Conservation (phyloP, 176 grass and related monocot genomes). For the Oryza longistaminata region DNA sequence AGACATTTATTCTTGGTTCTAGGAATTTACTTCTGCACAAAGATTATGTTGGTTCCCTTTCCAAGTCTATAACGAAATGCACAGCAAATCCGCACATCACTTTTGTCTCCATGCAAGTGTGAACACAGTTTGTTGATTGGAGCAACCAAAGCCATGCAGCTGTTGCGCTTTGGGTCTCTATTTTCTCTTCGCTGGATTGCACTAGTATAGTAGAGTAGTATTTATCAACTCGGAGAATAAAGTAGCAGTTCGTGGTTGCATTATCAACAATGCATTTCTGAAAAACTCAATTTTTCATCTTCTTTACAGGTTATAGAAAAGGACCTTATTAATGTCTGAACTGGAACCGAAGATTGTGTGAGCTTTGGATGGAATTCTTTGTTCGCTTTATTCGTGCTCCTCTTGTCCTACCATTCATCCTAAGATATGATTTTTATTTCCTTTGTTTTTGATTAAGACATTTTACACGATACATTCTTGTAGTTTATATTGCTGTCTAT, state of each 20-base stretch:
- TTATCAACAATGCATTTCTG: conserved; percentile 12
- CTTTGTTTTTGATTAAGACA: conserved; percentile 16
- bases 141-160: conserved; percentile 33
- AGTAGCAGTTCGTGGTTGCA: conserved; percentile 40
- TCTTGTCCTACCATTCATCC: not conserved
- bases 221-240: conserved; percentile 41
- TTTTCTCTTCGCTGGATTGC: conserved; percentile 53
- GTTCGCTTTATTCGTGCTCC: conserved; percentile 12
- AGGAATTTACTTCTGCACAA: conserved; percentile 26
- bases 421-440: not conserved
- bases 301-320: conserved; percentile 44
- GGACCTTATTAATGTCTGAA: conserved; percentile 15
- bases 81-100: conserved; percentile 6
- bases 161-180: conserved; percentile 32
- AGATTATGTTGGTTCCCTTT: conserved; percentile 2
- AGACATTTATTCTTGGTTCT: conserved; percentile 26
- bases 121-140: conserved; percentile 32
- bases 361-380: conserved; percentile 12
- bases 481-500: not conserved
- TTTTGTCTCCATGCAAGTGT: conserved; percentile 44
- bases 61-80: conserved; percentile 10
- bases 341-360: conserved; percentile 11
- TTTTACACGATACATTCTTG: not conserved
- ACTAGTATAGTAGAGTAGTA: not conserved
- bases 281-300: not conserved